Evolutionary conservation across 2,329 filamentous ascomycete species (phyloP), one percentile per base, ranked within the genome.

Genomic region (Albifimbria verrucaria): DNA sequence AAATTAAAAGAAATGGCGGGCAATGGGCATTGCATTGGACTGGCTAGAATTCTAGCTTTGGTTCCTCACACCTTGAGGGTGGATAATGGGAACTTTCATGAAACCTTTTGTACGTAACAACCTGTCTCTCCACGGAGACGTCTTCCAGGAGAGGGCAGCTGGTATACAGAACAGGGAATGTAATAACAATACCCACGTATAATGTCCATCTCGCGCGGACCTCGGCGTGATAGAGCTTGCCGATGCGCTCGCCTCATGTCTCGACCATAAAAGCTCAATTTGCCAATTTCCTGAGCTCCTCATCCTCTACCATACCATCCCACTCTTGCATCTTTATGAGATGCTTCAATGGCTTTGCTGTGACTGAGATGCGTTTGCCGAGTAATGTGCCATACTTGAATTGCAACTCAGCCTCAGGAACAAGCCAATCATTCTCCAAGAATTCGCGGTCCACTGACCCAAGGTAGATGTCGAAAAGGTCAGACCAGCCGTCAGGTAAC

Each of bases 11-110:
- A n/a, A n/a, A n/a, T n/a, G 59, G 55, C 57, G 51, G 55, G 58
- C 58, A 56, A 57, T 54, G 61, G 62, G 61, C 65, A 67, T 68
- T 67, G 66, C 55, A 57, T 59, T 57, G 57, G 60, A 25, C 56
- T 50, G 63, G 57, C 53, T 63, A 58, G 50, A 60, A 61, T 65
- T 65, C 60, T 50, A 42, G 42, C 22, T 59, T 60, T 59, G 53
- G 53, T 52, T 39, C 57, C 51, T 53, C 21, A 26, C 41, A 48
- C 49, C 52, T 41, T 25, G 28, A 32, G 21, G 17, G 46, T 18
- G 25, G 25, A 48, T 32, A n/a, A 48, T 21, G 24, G 46, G 48
- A 50, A 39, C 36, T 23, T 43, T 52, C 46, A 52, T 52, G 43
- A 54, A 21, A 41, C 44, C 21, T 28, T 50, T 41, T 50, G 46